phyloP scores from a whole-genome alignment of 345 rosid genomes.

The Combretum micranthum region DNA sequence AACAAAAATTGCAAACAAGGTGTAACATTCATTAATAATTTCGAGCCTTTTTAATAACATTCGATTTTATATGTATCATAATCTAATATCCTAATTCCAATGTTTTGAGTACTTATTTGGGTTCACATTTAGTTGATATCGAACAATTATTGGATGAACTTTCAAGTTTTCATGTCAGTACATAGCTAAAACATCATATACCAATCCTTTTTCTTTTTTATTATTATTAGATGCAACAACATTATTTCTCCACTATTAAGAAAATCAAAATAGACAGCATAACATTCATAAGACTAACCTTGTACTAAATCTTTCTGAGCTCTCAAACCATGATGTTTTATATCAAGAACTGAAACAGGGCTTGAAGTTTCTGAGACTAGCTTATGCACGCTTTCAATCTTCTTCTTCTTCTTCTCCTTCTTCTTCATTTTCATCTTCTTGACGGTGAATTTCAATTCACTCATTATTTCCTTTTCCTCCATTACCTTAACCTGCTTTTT shows the following conservation, averaged over 20 bases:
- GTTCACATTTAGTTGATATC: too few species aligned
- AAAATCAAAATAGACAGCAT: not conserved
- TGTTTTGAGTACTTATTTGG: too few species aligned
- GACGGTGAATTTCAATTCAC: slow-evolving; percentile 15
- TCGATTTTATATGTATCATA: too few species aligned
- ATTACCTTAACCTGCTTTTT: slow-evolving; percentile 15
- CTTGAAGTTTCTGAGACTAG: slow-evolving; percentile 30
- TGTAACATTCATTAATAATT: too few species aligned
- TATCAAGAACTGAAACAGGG: slow-evolving; percentile 54
- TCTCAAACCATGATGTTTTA: not conserved
- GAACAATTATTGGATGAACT: too few species aligned
- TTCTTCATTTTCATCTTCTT: slow-evolving; percentile 8
- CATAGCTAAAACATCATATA: too few species aligned
- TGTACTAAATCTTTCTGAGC: not conserved
- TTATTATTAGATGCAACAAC: too few species aligned
- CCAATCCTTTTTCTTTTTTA: too few species aligned
- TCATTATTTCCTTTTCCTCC: slow-evolving; percentile 25
- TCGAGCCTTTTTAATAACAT: too few species aligned
- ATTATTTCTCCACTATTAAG: not conserved
- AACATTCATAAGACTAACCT: slow-evolving; percentile 2
- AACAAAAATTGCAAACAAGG: too few species aligned
- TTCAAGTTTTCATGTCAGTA: too few species aligned
- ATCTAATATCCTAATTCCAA: too few species aligned
- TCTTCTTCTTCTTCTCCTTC: slow-evolving; percentile 4
- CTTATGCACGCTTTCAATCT: slow-evolving; percentile 5